Percentiles rank a stretch among this genome's conserved stretches.
Conservation (phyloP, 2,329 filamentous ascomycete genomes). For the Paraphaeosphaeria minitans region DNA sequence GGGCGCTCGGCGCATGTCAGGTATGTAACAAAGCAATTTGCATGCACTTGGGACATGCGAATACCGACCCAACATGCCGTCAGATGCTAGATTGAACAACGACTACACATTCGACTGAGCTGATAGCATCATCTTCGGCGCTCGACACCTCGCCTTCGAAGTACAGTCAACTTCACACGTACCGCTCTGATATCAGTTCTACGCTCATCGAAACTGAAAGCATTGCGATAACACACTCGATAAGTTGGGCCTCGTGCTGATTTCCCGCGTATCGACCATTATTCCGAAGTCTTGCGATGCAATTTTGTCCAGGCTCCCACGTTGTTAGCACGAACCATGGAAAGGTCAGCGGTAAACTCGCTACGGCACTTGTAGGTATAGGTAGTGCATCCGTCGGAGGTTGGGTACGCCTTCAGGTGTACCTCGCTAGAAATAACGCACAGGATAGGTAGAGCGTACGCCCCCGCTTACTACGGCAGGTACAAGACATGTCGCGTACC, state of each 20-base stretch:
- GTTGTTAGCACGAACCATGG: not conserved
- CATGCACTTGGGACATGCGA: not conserved
- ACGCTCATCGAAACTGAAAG: not conserved
- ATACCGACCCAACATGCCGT: not conserved
- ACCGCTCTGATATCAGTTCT: not conserved
- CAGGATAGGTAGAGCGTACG: not conserved
- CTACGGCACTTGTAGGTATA: not conserved
- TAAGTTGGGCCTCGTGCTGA: too few relatives aligned
- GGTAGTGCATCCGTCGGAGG: not conserved
- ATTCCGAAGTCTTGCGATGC: not conserved
- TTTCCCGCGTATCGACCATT: not conserved
- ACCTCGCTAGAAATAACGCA: constrained; percentile 8
- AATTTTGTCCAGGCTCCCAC: constrained; percentile 3
- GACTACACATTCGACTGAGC: not conserved
- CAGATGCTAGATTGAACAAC: not conserved
- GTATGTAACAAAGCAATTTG: not conserved
- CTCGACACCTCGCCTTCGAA: not conserved
- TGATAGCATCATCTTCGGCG: not conserved
- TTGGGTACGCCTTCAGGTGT: not conserved
- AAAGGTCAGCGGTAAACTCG: not conserved
- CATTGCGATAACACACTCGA: not conserved
- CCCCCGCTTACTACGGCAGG: constrained; percentile 11
- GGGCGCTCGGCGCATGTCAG: not conserved
- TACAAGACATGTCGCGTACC: not conserved
- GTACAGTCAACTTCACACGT: not conserved